These are phyloP conservation scores for Termitomyces sp. DNA, from an alignment of 768 basidiomycete genomes.

Conservation along the genomic window DNA sequence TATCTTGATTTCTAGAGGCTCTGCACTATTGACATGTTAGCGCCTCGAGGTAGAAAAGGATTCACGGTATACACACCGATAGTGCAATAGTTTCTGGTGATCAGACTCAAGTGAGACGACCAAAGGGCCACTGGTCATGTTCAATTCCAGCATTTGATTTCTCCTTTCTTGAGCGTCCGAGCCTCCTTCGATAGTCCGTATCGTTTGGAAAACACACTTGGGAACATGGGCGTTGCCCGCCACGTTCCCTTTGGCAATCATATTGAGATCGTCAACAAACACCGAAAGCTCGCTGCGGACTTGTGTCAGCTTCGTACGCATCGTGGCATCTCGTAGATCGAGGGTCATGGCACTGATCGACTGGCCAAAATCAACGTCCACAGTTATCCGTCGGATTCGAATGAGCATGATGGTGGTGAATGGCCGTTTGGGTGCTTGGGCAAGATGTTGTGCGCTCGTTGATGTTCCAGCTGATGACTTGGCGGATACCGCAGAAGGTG, in stretches of 20 bases:
- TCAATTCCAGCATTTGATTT: constrained; percentile 62
- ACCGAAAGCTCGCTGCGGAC: constrained; percentile 57
- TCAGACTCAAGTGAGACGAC: constrained; percentile 69
- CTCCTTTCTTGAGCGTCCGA: constrained; percentile 22
- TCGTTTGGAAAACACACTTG: constrained; percentile 71
- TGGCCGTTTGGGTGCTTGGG: constrained; percentile 26
- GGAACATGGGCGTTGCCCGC: constrained; percentile 65
- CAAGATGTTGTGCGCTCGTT: constrained; percentile 12
- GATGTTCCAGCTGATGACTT: constrained; percentile 17
- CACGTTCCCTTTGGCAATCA: constrained; percentile 68
- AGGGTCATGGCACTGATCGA: constrained; percentile 72
- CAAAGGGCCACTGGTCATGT: constrained; percentile 68
- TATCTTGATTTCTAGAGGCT: constrained; percentile 70
- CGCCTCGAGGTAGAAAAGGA: background rate
- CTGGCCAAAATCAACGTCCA: constrained; percentile 81
- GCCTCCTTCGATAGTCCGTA: constrained; percentile 45
- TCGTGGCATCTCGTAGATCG: constrained; percentile 53
- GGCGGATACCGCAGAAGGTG: constrained; percentile 17
- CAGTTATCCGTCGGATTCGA: constrained; percentile 64
- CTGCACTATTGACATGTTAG: constrained; percentile 43
- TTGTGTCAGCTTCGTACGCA: constrained; percentile 65
- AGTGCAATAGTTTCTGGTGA: constrained; percentile 65
- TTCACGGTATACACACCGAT: constrained; percentile 44
- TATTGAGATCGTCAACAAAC: constrained; percentile 54
- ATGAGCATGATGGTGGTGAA: constrained; percentile 62